These are phyloP conservation scores for Boletus coccyginus DNA, from an alignment of 768 basidiomycete species.

Conservation along the genomic window DNA sequence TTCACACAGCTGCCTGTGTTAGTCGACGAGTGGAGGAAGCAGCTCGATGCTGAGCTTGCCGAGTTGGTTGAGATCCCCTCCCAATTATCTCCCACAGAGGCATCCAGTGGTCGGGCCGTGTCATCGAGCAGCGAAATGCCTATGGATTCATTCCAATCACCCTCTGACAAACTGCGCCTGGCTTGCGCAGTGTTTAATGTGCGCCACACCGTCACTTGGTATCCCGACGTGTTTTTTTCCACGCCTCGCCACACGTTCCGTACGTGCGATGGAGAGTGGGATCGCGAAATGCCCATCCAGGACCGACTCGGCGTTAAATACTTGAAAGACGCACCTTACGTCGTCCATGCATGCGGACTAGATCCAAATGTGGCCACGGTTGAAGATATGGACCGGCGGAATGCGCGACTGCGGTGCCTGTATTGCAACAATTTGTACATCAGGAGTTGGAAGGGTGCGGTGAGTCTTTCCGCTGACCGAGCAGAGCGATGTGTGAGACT, in stretches of 20 bases:
- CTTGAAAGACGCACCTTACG: neutral
- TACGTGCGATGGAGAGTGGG: neutral
- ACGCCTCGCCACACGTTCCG: neutral
- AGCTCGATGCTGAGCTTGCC: neutral
- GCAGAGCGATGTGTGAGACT: neutral
- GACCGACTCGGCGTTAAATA: neutral
- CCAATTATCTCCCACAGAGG: neutral
- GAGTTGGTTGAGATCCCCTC: neutral
- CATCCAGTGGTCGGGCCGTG: too few species aligned
- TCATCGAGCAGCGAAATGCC: neutral
- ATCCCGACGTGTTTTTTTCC: neutral
- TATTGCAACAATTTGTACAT: neutral
- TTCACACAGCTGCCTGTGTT: constrained; percentile 4
- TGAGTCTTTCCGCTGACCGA: neutral
- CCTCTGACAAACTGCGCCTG: neutral
- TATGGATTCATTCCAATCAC: neutral
- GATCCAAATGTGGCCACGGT: neutral
- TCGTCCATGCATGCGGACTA: constrained; percentile 2
- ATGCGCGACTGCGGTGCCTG: neutral
- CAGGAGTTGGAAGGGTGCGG: neutral
- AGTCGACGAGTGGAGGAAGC: neutral
- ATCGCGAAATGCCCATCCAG: neutral
- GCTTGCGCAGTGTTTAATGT: constrained; percentile 1
- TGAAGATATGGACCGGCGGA: constrained; percentile 1
- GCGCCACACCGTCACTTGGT: neutral